phyloP scores from a whole-genome alignment of 1,284 basidiomycete genomes.

The Baeospora myosura region DNA sequence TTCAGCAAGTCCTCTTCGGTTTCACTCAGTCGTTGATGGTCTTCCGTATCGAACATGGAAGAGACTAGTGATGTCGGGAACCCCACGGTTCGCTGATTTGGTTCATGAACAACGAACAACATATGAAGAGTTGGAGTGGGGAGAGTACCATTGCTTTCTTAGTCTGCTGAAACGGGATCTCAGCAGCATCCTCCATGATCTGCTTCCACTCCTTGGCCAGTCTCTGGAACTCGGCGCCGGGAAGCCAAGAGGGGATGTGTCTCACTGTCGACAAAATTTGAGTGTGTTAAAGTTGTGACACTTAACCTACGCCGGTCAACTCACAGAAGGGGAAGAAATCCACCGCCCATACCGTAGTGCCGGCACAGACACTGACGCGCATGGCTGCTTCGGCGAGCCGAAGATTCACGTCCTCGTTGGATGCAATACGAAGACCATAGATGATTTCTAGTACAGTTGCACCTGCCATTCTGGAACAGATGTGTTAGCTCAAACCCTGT shows the following conservation, averaged over 20 bases:
- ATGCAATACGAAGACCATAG: conserved; percentile 54
- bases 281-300: neutral
- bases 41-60: too few relatives aligned
- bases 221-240: conserved; percentile 52
- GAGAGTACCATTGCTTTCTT: conserved; percentile 60
- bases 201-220: conserved; percentile 43
- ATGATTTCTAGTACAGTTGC: conserved; percentile 53
- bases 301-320: conserved; percentile 17
- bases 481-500: conserved; percentile 13
- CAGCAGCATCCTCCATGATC: conserved; percentile 46
- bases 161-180: conserved; percentile 46
- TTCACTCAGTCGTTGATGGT: too few relatives aligned
- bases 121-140: too few relatives aligned
- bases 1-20: too few relatives aligned
- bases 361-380: conserved; percentile 43
- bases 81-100: too few relatives aligned
- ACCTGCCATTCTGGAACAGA: conserved; percentile 41
- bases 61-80: too few relatives aligned
- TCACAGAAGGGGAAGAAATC: conserved; percentile 49
- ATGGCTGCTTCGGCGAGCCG: conserved; percentile 51
- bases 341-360: conserved; percentile 46
- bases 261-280: conserved; percentile 33
- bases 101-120: too few relatives aligned
- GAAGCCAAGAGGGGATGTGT: conserved; percentile 56
- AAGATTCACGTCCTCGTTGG: conserved; percentile 47